phyloP scores from a whole-genome alignment of 2,329 filamentous ascomycete genomes.

The Trichoderma cornu-damae region DNA sequence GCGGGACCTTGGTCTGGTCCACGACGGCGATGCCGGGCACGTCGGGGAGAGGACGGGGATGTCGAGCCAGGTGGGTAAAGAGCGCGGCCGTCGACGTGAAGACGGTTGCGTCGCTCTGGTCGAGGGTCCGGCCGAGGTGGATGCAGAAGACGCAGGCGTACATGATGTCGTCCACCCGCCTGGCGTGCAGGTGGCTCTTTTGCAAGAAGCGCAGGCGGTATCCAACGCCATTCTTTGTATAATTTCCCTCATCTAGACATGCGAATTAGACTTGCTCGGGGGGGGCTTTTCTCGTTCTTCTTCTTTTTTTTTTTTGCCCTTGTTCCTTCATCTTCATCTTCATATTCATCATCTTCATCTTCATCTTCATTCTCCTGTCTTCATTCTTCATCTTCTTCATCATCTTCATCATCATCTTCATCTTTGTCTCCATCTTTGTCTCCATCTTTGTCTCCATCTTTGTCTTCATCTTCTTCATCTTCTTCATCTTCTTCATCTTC shows the following conservation, averaged over 20 bases:
- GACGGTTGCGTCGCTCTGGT: conserved; percentile 52
- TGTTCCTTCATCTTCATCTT: background rate
- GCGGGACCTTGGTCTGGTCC: conserved; percentile 40
- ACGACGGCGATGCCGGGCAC: conserved; percentile 47
- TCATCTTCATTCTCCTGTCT: too few species aligned
- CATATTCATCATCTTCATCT: too few species aligned
- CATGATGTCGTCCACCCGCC: conserved; percentile 47
- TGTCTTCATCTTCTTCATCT: too few species aligned
- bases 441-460: too few species aligned
- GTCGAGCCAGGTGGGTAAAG: conserved; percentile 49
- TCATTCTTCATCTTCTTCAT: too few species aligned
- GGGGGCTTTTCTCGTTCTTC: too few species aligned
- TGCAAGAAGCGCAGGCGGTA: conserved; percentile 53
- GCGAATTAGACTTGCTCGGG: background rate
- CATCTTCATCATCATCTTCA: too few species aligned
- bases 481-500: too few species aligned
- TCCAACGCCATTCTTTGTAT: conserved; percentile 40
- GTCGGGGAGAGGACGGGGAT: conserved; percentile 48
- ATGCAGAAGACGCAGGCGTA: conserved; percentile 54
- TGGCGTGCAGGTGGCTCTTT: conserved; percentile 49
- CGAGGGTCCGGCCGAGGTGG: conserved; percentile 43
- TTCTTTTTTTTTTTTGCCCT: too few species aligned
- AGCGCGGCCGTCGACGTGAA: conserved; percentile 51
- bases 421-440: too few species aligned
- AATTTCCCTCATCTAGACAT: conserved; percentile 37